Conservation (phyloP, 1,284 basidiomycete genomes). For the Xerocomus amazonicus region DNA sequence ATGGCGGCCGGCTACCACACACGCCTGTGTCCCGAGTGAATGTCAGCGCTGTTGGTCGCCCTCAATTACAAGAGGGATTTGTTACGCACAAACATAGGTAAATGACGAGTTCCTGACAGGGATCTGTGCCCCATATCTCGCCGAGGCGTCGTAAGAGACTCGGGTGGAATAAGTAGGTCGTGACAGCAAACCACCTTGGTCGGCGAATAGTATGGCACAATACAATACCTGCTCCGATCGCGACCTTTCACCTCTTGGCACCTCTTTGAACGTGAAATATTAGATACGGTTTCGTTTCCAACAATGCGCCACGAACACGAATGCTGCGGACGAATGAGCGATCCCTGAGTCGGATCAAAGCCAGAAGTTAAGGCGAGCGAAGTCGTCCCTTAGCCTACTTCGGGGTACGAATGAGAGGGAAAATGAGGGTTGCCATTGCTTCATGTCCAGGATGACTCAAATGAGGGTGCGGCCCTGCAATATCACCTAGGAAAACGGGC, state of each 20-base stretch:
- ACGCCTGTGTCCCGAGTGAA: constrained; percentile 14
- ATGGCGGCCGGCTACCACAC: neutral
- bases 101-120: constrained; percentile 5
- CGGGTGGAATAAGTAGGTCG: constrained; percentile 8
- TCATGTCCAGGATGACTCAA: constrained; percentile 9
- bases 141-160: constrained; percentile 1
- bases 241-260: constrained; percentile 17
- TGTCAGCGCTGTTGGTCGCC: constrained; percentile 3
- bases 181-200: constrained; percentile 8
- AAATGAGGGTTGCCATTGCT: constrained; percentile 6
- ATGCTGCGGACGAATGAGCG: constrained; percentile 12
- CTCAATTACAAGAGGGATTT: constrained; percentile 7
- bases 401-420: constrained; percentile 5
- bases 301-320: constrained; percentile 9
- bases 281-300: constrained; percentile 13
- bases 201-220: constrained; percentile 9
- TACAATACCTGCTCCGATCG: constrained; percentile 2
- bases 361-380: constrained; percentile 8
- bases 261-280: constrained; percentile 4
- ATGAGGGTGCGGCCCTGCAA: constrained; percentile 11
- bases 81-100: constrained; percentile 6
- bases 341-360: constrained; percentile 31
- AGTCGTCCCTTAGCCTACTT: neutral
- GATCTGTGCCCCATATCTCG: constrained; percentile 27
- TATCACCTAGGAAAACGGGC: constrained; percentile 15